phyloP scores from a whole-genome alignment of 495 filamentous ascomycete genomes.

The Chaetomium fimeti region DNA sequence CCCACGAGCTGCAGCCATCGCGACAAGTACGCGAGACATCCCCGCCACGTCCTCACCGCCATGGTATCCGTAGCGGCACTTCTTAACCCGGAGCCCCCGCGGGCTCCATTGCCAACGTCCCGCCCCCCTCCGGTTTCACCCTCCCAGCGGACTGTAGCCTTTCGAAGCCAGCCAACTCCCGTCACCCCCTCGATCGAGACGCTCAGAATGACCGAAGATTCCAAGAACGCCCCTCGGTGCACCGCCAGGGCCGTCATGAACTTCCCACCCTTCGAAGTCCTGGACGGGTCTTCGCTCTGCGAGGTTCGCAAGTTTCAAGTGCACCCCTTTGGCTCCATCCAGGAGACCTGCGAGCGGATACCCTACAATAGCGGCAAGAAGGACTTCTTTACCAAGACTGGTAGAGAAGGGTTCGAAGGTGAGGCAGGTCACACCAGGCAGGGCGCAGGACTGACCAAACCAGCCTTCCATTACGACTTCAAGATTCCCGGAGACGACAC shows the following conservation, averaged over 20 bases:
- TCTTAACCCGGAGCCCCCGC: constrained; percentile 58
- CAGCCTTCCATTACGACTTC: constrained; percentile 94
- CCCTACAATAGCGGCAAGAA: constrained; percentile 95
- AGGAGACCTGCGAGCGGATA: constrained; percentile 68
- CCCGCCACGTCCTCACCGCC: constrained; percentile 30
- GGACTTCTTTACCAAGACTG: constrained; percentile 77
- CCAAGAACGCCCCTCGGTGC: constrained; percentile 56
- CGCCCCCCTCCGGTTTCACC: constrained; percentile 27
- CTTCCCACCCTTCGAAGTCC: constrained; percentile 64
- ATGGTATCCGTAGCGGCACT: constrained; percentile 60
- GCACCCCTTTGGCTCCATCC: constrained; percentile 66
- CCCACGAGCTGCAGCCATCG: constrained; percentile 21
- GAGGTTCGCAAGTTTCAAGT: constrained; percentile 62
- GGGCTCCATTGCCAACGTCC: constrained; percentile 28
- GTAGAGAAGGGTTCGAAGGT: constrained; percentile 87
- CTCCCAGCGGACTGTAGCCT: constrained; percentile 31
- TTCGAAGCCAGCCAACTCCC: constrained; percentile 30
- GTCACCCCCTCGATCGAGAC: constrained; percentile 32
- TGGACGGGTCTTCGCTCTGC: constrained; percentile 54
- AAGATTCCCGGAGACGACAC: constrained; percentile 63
- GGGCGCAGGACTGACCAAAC: constrained; percentile 2
- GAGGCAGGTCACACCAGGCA: constrained; percentile 17
- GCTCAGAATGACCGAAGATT: constrained; percentile 56
- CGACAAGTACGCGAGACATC: constrained; percentile 29
- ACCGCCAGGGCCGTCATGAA: constrained; percentile 61